Base-by-base conservation (phyloP, 768 basidiomycete species). In the Termitomyces sp. region DNA sequence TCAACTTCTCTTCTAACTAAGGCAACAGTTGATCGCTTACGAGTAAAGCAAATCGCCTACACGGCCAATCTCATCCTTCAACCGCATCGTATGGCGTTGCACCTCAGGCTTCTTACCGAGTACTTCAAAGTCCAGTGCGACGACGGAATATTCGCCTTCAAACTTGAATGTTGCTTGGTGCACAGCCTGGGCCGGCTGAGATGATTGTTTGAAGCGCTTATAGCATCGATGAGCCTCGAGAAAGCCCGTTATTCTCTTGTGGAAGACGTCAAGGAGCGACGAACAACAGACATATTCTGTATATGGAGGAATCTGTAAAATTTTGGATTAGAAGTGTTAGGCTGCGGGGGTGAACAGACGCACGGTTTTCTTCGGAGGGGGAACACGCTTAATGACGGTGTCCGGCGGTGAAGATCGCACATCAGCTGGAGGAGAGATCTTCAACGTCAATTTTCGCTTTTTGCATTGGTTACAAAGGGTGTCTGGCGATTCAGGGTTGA, bases 131-230 rank as follows among this genome's bases (percentile, higher is more conserved):
- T 78, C 74, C 24, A 68, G 61, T 5, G 77, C 74, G 22, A 81
- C 78, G 42, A 78, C 67, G 1, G 81, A 78, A 68, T 71, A 82
- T 69, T 84, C 82, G 26, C 80, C 81, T 45, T 78, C 77, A 58
- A 84, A 82, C 26, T 68, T 69, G 63, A 84, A 83, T 33, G 70
- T 62, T 12, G 73, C 64, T 26, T 65, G 18, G 26, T 46, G 36
- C 6, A 52, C 59, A 2, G 18, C 47, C 5, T 56, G 56, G 49
- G 30, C 37, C 6, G 33, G 32, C 47, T 45, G 27, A 26, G 48
- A 53, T 49, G 47, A 44, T 39, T 59, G 40, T 37, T 69, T 71
- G 62, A 68, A 68, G 37, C 72, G 64, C 52, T 63, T 67, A 55
- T 76, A 77, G 48, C 69, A 62, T 1, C 67, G 65, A 53, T 75